phyloP scores from a whole-genome alignment of 352 stramenopile species.

The Phytopythium helicoides region DNA sequence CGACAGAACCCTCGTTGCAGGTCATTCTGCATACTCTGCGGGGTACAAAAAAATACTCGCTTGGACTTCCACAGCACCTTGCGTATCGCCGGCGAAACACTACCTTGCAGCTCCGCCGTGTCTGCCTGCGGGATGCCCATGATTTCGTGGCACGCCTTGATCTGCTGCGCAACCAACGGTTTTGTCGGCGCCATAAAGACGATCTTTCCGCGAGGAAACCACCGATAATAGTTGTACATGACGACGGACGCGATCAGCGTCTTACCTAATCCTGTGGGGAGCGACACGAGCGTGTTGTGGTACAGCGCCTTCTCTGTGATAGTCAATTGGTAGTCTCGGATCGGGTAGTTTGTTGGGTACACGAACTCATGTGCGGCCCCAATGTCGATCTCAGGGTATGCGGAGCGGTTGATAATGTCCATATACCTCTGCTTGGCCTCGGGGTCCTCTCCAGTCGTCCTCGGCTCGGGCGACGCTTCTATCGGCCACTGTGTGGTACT shows the following conservation, averaged over 20 bases:
- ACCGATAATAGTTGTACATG: conserved; percentile 99
- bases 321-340: conserved; percentile 94
- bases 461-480: conserved; percentile 11
- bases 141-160: conserved; percentile 94
- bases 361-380: conserved; percentile 69
- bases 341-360: conserved; percentile 90
- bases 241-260: conserved; percentile 99
- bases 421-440: conserved; percentile 60
- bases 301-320: conserved; percentile 94
- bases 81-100: conserved; percentile 62
- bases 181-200: conserved; percentile 99
- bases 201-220: conserved; percentile 94
- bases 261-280: conserved; percentile 99
- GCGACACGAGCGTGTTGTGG: conserved; percentile 97
- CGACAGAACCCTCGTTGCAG: conserved; percentile 78
- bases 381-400: conserved; percentile 54
- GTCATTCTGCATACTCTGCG: conserved; percentile 98
- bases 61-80: conserved; percentile 89
- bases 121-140: conserved; percentile 92
- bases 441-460: conserved; percentile 45
- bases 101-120: conserved; percentile 86
- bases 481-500: conserved; percentile 6
- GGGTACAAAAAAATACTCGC: conserved; percentile 98
- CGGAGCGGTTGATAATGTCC: conserved; percentile 29
- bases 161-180: conserved; percentile 98